Percentiles rank a stretch among this genome's conserved stretches.
These are phyloP conservation scores for Pelargonium nanum DNA, from an alignment of 345 rosid genomes.

Conservation along the genomic window DNA sequence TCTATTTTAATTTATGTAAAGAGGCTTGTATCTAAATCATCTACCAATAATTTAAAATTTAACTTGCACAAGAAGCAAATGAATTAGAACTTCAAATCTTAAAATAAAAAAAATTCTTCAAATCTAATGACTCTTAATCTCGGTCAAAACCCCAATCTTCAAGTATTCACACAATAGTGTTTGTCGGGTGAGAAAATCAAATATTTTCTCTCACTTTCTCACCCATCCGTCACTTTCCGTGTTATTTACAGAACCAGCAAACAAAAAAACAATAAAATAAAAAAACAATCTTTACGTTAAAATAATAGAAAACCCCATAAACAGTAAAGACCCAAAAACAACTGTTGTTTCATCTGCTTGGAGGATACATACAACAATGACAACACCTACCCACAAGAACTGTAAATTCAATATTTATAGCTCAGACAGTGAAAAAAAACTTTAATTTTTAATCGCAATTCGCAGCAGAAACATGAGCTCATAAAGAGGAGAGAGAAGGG, in stretches of 20 bases:
- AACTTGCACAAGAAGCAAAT: neutral
- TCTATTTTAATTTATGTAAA: neutral
- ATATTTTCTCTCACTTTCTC: slow-evolving; percentile 1
- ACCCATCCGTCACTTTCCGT: slow-evolving; percentile 44
- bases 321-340: neutral
- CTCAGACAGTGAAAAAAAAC: too few relatives aligned
- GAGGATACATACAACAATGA: too few relatives aligned
- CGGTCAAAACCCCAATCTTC: slow-evolving; percentile 26
- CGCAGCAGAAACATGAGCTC: neutral
- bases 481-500: neutral
- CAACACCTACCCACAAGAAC: too few relatives aligned
- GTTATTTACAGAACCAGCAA: slow-evolving; percentile 21
- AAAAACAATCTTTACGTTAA: too few relatives aligned
- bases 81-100: neutral
- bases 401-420: too few relatives aligned
- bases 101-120: too few relatives aligned
- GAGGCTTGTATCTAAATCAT: too few relatives aligned
- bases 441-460: too few relatives aligned
- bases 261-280: too few relatives aligned
- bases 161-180: slow-evolving; percentile 28
- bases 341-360: neutral
- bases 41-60: too few relatives aligned
- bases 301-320: neutral
- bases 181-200: slow-evolving; percentile 37
- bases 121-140: too few relatives aligned